These are phyloP conservation scores for Aureobasidium sp. DNA, from an alignment of 2,329 filamentous ascomycete species.

Conservation along the genomic window DNA sequence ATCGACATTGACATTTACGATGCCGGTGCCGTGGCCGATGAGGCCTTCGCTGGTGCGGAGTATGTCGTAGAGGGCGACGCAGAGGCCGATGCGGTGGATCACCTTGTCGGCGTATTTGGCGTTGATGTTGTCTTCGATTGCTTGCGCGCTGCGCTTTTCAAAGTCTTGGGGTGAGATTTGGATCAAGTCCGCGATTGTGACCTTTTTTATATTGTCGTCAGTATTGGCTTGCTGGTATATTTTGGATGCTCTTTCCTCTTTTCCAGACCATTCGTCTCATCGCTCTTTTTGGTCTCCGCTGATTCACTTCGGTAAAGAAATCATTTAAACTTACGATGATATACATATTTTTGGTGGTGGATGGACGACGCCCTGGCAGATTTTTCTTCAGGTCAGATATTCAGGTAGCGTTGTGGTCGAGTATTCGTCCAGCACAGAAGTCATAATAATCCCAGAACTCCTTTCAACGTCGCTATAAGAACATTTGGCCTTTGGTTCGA, in stretches of 20 bases:
- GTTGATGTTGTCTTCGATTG: slow-evolving; percentile 95
- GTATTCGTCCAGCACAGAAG: slow-evolving; percentile 8
- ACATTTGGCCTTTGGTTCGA: background rate
- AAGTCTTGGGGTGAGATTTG: slow-evolving; percentile 89
- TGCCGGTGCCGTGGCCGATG: slow-evolving; percentile 84
- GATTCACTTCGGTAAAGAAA: background rate
- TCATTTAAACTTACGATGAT: slow-evolving; percentile 19
- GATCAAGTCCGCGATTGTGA: slow-evolving; percentile 88
- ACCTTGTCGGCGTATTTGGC: slow-evolving; percentile 94
- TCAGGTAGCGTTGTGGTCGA: slow-evolving; percentile 2
- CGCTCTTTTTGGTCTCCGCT: background rate
- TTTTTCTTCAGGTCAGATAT: slow-evolving; percentile 14
- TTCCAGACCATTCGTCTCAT: background rate
- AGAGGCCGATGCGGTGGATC: slow-evolving; percentile 89
- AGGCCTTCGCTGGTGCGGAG: slow-evolving; percentile 84
- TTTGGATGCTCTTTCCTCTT: background rate
- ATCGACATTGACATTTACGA: slow-evolving; percentile 93
- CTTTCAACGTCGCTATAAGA: slow-evolving; percentile 4
- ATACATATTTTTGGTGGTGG: slow-evolving; percentile 20
- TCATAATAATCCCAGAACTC: background rate
- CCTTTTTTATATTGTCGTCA: slow-evolving; percentile 45
- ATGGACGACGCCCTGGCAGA: background rate
- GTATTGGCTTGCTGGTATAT: background rate
- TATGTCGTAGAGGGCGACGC: slow-evolving; percentile 87
- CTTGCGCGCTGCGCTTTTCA: slow-evolving; percentile 69